These are phyloP conservation scores for Vigna unguiculata DNA, from an alignment of 306 rosid genomes.

Conservation along the genomic window DNA sequence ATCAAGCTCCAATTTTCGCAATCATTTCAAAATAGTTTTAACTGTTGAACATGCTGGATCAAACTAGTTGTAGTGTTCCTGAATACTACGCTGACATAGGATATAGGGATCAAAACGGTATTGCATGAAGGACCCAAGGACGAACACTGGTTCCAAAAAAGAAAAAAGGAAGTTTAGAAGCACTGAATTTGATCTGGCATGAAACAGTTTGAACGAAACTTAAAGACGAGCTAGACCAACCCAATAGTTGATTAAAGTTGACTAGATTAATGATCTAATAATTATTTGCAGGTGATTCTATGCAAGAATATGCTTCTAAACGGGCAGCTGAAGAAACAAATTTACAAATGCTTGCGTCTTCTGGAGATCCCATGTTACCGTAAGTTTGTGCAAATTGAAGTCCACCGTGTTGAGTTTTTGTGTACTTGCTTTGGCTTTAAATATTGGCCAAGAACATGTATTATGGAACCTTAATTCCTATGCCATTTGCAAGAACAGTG, in stretches of 20 bases:
- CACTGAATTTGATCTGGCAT: slow-evolving; percentile 15
- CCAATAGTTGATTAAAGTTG: slow-evolving; percentile 13
- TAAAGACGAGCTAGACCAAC: slow-evolving; percentile 28
- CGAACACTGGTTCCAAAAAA: not conserved
- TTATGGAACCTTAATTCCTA: slow-evolving; percentile 54
- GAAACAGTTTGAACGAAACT: slow-evolving; percentile 34
- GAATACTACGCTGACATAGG: slow-evolving; percentile 7
- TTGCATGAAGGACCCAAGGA: slow-evolving; percentile 9
- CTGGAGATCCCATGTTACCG: slow-evolving; percentile 96
- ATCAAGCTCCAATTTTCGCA: slow-evolving; percentile 16
- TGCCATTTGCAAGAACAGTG: slow-evolving; percentile 64
- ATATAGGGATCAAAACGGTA: slow-evolving; percentile 15
- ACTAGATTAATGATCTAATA: slow-evolving; percentile 33
- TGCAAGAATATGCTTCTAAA: slow-evolving; percentile 69
- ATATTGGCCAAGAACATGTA: slow-evolving; percentile 47
- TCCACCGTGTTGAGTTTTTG: slow-evolving; percentile 42
- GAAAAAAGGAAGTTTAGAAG: slow-evolving; percentile 5
- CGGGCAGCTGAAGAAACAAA: slow-evolving; percentile 73
- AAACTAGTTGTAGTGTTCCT: slow-evolving; percentile 5
- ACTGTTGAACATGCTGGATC: slow-evolving; percentile 17
- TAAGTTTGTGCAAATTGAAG: slow-evolving; percentile 53
- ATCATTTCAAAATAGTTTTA: slow-evolving; percentile 24
- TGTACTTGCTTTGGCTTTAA: slow-evolving; percentile 42
- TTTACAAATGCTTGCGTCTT: slow-evolving; percentile 71
- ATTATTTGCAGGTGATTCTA: slow-evolving; percentile 75